Conservation (phyloP, 768 basidiomycete species). For the Lyophyllum shimeji region DNA sequence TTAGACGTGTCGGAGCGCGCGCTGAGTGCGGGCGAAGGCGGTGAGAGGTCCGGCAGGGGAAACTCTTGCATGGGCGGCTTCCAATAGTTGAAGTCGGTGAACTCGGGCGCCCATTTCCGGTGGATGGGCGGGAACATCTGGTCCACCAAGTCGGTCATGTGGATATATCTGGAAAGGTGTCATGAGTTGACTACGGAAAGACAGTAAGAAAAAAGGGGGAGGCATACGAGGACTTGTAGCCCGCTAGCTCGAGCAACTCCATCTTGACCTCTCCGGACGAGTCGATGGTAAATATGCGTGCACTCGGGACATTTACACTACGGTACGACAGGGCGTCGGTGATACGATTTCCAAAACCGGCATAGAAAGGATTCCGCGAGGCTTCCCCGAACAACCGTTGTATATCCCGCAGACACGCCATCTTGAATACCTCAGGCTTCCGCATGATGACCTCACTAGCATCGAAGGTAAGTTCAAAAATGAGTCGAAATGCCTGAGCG, state of each 20-base stretch:
- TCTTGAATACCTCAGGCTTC: conserved; percentile 99
- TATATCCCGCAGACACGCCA: conserved; percentile 97
- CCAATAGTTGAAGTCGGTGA: conserved; percentile 98
- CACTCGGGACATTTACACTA: conserved; percentile 91
- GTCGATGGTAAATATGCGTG: conserved; percentile 96
- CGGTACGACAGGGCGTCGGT: conserved; percentile 98
- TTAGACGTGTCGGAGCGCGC: conserved; percentile 88
- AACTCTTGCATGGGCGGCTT: conserved; percentile 77
- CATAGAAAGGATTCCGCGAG: conserved; percentile 82
- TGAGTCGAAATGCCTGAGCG: neutral
- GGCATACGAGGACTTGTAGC: conserved; percentile 88
- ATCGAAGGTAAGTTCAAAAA: neutral
- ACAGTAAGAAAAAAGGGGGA: neutral
- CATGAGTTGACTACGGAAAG: neutral
- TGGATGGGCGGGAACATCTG: conserved; percentile 99
- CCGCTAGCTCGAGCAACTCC: conserved; percentile 93
- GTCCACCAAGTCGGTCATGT: conserved; percentile 99
- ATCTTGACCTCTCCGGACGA: conserved; percentile 94
- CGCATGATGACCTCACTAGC: conserved; percentile 95
- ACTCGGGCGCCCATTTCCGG: conserved; percentile 85
- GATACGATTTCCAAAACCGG: conserved; percentile 97
- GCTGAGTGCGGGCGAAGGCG: conserved; percentile 91
- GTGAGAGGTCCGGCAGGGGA: conserved; percentile 74
- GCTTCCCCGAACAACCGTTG: conserved; percentile 82
- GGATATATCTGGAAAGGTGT: conserved; percentile 73